Evolutionary conservation across 768 basidiomycete species (phyloP).

Genomic region (Trametopsis cervina): DNA sequence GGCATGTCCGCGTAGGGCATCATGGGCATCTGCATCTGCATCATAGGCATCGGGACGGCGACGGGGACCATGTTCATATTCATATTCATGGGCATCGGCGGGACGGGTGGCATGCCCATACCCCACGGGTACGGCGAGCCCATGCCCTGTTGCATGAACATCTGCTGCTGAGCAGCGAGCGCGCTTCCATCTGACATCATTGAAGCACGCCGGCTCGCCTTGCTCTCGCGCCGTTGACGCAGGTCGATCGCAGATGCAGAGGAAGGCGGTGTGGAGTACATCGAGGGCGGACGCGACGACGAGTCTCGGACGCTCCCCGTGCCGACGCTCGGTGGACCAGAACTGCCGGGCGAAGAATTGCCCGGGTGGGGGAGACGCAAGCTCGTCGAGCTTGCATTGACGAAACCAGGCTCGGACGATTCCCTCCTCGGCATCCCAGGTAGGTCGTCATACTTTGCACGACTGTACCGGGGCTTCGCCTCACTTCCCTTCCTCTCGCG

Average conservation of each 20-base stretch:
- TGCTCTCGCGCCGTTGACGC: slow-evolving; percentile 28
- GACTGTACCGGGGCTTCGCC: slow-evolving; percentile 10
- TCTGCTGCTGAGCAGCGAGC: slow-evolving; percentile 3
- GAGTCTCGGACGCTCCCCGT: slow-evolving; percentile 31
- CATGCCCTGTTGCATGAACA: slow-evolving; percentile 6
- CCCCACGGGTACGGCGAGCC: slow-evolving; percentile 9
- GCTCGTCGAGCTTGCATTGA: slow-evolving; percentile 13
- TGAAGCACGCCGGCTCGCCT: slow-evolving; percentile 22
- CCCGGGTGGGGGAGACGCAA: slow-evolving; percentile 7
- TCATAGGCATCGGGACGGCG: slow-evolving; percentile 17
- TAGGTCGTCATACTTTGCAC: slow-evolving; percentile 18
- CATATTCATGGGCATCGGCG: slow-evolving; percentile 10
- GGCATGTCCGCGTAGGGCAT: slow-evolving; percentile 48
- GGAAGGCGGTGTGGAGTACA: slow-evolving; percentile 47
- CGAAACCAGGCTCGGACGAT: slow-evolving; percentile 27
- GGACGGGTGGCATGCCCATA: slow-evolving; percentile 9
- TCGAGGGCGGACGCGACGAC: slow-evolving; percentile 50
- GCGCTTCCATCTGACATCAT: slow-evolving; percentile 16
- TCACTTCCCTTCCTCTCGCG: slow-evolving; percentile 15
- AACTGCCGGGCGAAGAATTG: slow-evolving; percentile 47
- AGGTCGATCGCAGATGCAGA: slow-evolving; percentile 29
- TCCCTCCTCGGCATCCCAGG: slow-evolving; percentile 10
- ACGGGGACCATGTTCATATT: not conserved
- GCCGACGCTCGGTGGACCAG: slow-evolving; percentile 39
- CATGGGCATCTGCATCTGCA: slow-evolving; percentile 24